phyloP scores from a whole-genome alignment of 2,329 filamentous ascomycete genomes.

The Trichoderma atroviride region DNA sequence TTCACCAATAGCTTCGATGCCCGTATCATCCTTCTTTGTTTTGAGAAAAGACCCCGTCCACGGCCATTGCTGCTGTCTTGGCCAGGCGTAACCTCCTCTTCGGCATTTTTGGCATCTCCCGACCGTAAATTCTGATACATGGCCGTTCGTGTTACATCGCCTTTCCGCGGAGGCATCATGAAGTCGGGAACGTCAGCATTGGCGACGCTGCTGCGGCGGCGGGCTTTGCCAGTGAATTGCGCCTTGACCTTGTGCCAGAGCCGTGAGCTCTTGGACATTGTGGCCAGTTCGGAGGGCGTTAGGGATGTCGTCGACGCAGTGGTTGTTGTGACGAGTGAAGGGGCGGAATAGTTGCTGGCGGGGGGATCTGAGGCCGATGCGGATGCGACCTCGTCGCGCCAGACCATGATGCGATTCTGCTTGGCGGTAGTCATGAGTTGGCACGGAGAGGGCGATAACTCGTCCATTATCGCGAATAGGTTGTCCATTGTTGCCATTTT shows the following conservation, averaged over 20 bases:
- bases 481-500: neutral
- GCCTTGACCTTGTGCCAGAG: slow-evolving; percentile 33
- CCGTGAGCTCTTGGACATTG: slow-evolving; percentile 33
- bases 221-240: slow-evolving; percentile 29
- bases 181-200: slow-evolving; percentile 27
- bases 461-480: slow-evolving; percentile 7
- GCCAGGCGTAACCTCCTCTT: slow-evolving; percentile 30
- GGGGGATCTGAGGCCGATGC: slow-evolving; percentile 35
- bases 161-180: slow-evolving; percentile 23
- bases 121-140: slow-evolving; percentile 40
- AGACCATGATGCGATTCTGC: slow-evolving; percentile 50
- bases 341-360: slow-evolving; percentile 38
- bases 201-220: slow-evolving; percentile 28
- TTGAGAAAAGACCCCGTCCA: slow-evolving; percentile 39
- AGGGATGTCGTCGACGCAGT: slow-evolving; percentile 38
- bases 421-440: slow-evolving; percentile 40
- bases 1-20: slow-evolving; percentile 44
- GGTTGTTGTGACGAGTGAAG: slow-evolving; percentile 38
- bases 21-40: slow-evolving; percentile 45
- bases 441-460: slow-evolving; percentile 4
- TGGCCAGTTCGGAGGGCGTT: slow-evolving; percentile 31
- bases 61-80: slow-evolving; percentile 33
- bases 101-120: slow-evolving; percentile 26
- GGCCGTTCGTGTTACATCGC: slow-evolving; percentile 36
- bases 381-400: slow-evolving; percentile 53